Base-by-base conservation (phyloP, 129 eudicot species). In the Flaveria bidentis region DNA sequence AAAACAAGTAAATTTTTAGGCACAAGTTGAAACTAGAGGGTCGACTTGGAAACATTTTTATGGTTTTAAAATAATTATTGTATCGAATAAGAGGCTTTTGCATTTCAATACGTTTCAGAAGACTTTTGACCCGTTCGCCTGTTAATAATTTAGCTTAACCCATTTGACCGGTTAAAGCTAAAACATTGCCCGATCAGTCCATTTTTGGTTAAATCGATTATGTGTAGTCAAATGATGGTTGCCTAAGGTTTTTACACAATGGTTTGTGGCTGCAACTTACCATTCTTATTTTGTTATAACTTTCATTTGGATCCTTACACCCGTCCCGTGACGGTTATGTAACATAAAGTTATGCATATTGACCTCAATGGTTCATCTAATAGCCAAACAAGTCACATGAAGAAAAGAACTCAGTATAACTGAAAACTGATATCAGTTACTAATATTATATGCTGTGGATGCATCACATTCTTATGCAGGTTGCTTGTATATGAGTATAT, bases 401-500 rank as follows among this genome's bases (percentile, higher is more conserved):
- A 62, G 26, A 57, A 61, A 61, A 45, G 16, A 16, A 42, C 8
- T 44, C 33, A 7, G 23, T 14, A n/a, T 9, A 61, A 45, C 25
- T 22, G 4, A 41, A 15, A 60, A 74, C 60, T 45, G 25, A 4
- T 30, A 33, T 18, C 14, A 49, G 53, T 7, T 49, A 14, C 53
- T 49, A 49, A 49, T 49, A 49, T 13, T 0, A 49, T 13, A 49
- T 56, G 45, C 17, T 46, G 46, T 25, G 49, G 71, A 23, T 76
- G 26, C 41, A 52, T 30, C 28, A 9, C 67, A 14, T 62, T 63
- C 44, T 26, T 52, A 50, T 47, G 68, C 84, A 93, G 98, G 91
- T 39, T 91, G 87, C 98, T 93, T 5, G 96, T 93, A n/a, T 93
- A 91, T 33, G 98, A 93, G 81, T 93, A 84, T 81, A 88, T 93